These are phyloP conservation scores for Bryoerythrophyllum caledonicum DNA, from an alignment of 225 moss, liverwort and hornwort species.

Conservation along the genomic window DNA sequence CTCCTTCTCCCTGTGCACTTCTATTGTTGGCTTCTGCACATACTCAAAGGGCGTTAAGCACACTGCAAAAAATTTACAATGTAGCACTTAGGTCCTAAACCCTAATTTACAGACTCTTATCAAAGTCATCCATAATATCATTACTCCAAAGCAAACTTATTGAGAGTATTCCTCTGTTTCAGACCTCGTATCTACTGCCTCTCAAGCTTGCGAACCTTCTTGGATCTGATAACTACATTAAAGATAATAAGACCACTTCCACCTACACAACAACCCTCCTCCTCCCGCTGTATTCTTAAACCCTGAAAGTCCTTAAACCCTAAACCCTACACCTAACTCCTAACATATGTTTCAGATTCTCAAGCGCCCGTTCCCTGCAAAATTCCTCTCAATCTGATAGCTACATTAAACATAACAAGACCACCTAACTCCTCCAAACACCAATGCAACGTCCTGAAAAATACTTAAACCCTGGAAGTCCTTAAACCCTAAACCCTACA, in stretches of 20 bases:
- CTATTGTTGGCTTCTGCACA: conserved; percentile 79
- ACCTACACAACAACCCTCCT: no score
- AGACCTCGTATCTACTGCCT: background rate
- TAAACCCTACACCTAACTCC: background rate
- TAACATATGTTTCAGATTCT: conserved; percentile 1
- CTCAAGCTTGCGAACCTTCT: background rate
- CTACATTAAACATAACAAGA: background rate
- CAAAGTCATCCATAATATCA: background rate
- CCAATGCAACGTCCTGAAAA: conserved; percentile 5
- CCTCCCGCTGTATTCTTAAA: no score
- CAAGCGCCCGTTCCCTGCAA: background rate
- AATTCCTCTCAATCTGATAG: background rate
- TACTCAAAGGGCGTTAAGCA: background rate
- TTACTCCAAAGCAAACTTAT: background rate
- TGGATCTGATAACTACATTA: background rate
- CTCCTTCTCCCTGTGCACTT: conserved; percentile 79
- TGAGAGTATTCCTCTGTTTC: background rate
- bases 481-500: conserved; percentile 15
- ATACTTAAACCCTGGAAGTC: background rate
- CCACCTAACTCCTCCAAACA: background rate
- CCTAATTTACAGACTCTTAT: conserved; percentile 9
- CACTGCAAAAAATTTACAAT: background rate
- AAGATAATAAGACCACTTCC: no score
- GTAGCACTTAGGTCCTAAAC: conserved; percentile 4
- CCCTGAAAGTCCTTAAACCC: conserved; percentile 18